Conservation (phyloP, 345 rosid species). For the Camelina sativa region DNA sequence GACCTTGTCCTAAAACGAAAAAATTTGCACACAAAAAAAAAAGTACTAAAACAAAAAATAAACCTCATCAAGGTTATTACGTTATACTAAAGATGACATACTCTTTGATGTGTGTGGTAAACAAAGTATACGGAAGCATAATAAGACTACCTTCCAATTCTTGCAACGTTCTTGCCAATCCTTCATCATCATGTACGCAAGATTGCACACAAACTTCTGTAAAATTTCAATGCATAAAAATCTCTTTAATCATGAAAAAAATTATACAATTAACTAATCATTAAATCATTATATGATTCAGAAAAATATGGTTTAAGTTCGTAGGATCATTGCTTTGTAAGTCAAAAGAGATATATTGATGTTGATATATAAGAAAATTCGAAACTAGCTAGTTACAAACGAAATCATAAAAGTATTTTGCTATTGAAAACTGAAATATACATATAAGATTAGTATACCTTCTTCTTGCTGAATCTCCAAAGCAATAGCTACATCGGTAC, state of each 20-base stretch:
- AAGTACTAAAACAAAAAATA: not conserved
- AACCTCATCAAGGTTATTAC: not conserved
- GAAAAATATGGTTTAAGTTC: not conserved
- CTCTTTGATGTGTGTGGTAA: not conserved
- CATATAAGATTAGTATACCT: slow-evolving; percentile 21
- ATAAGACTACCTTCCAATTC: slow-evolving; percentile 2
- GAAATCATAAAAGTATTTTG: not conserved
- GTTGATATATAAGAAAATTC: not conserved
- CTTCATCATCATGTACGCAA: slow-evolving; percentile 24
- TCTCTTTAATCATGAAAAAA: not conserved
- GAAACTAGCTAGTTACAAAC: not conserved
- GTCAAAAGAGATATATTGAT: not conserved
- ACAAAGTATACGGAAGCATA: not conserved
- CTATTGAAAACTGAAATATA: not conserved
- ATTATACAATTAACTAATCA: no score
- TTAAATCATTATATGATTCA: not conserved
- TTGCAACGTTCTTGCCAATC: slow-evolving; percentile 30
- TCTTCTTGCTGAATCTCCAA: slow-evolving; percentile 33
- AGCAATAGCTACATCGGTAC: slow-evolving; percentile 29
- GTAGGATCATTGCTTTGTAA: not conserved
- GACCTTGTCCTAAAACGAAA: not conserved
- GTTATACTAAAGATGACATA: not conserved
- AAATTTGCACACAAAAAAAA: no score
- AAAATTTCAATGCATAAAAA: not conserved
- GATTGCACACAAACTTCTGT: not conserved